A percentile compares a stretch with the other conserved stretches of the same genome.
Evolutionary conservation across 2,329 filamentous ascomycete genomes (phyloP).

Genomic region (Diplocarpon mali): DNA sequence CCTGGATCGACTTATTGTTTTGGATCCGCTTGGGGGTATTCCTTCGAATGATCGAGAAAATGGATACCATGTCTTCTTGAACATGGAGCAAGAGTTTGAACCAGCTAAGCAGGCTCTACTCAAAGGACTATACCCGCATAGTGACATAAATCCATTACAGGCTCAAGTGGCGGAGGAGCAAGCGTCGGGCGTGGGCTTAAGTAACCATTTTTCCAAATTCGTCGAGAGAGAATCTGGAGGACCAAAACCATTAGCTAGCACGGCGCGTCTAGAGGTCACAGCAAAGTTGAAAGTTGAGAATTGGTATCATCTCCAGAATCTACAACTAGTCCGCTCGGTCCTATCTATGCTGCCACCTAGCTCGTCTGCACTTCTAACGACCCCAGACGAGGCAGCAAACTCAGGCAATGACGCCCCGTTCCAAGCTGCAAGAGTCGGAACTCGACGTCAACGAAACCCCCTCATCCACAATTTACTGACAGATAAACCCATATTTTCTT

Average conservation of each 20-base stretch:
- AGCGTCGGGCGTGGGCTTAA: constrained; percentile 22
- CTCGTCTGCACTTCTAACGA: constrained; percentile 82
- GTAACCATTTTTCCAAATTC: constrained; percentile 35
- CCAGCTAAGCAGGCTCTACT: constrained; percentile 53
- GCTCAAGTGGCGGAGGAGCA: background rate
- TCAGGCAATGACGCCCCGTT: constrained; percentile 27
- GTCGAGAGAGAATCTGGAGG: constrained; percentile 23
- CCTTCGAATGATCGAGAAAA: constrained; percentile 52
- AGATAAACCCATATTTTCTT: constrained; percentile 86
- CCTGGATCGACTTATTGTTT: constrained; percentile 76
- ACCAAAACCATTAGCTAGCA: background rate
- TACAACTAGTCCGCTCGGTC: constrained; percentile 58
- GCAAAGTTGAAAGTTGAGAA: constrained; percentile 14
- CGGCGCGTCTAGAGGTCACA: background rate
- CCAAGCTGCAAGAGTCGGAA: constrained; percentile 33
- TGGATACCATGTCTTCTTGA: constrained; percentile 75
- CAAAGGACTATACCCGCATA: background rate
- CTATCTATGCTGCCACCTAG: constrained; percentile 69
- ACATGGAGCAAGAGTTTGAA: constrained; percentile 81
- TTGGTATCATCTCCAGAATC: constrained; percentile 53
- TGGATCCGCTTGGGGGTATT: constrained; percentile 79
- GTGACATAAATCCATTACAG: background rate
- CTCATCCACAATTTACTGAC: constrained; percentile 93
- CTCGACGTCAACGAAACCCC: constrained; percentile 57
- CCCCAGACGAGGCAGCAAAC: constrained; percentile 66